Base-by-base conservation (phyloP, 768 basidiomycete genomes). In the Trametes elegans region DNA sequence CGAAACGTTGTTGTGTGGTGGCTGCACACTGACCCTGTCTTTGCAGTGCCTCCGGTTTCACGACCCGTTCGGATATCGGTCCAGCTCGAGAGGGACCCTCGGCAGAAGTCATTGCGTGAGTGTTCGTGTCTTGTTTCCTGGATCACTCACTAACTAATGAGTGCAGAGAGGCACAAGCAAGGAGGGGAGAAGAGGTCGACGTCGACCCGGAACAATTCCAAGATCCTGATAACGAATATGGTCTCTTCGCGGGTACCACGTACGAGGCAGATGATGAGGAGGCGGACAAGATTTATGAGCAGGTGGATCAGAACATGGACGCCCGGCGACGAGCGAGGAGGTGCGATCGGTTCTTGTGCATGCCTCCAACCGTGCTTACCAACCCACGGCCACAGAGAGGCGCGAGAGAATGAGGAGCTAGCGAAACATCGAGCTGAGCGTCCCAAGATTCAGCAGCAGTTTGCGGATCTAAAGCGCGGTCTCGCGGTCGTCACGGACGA, bases 261-360 rank as follows among this genome's bases (percentile, higher is more conserved):
- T 98, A 99, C 68, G 95, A 99, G 68, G 87, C 89, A 53, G 97
- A 98, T 61, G 97, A 99, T 58, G 95, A 98, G 62, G 97, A 98
- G 69, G 97, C 96, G 0, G 96, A 98, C 70, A 82, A 80, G 67
- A 97, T 97, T 47, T 99, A 96, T 68, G 96, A 97, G 23, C 64
- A 75, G n/a, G 95, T 98, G 1, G 95, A 98, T 64, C 77, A 82
- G 38, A 84, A 84, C 26, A 95, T 99, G 89, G 96, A 98, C 68
- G 79, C 86, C 35, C 77, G 97, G 58, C 74, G 97, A 64, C 81
- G 82, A 66, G 79, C 80, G 42, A 81, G 89, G 59, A 85, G 91
- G 91, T 90, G 71, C 64, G 88, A n/a, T n/a, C n/a, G n/a, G n/a
- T 62, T 51, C 21, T 32, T 36, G 8, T 31, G 26, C 18, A 18